Percentiles rank a stretch among this genome's conserved stretches.
Evolutionary conservation across 2,329 filamentous ascomycete genomes (phyloP).

Genomic region (Tolypocladium tropicale): DNA sequence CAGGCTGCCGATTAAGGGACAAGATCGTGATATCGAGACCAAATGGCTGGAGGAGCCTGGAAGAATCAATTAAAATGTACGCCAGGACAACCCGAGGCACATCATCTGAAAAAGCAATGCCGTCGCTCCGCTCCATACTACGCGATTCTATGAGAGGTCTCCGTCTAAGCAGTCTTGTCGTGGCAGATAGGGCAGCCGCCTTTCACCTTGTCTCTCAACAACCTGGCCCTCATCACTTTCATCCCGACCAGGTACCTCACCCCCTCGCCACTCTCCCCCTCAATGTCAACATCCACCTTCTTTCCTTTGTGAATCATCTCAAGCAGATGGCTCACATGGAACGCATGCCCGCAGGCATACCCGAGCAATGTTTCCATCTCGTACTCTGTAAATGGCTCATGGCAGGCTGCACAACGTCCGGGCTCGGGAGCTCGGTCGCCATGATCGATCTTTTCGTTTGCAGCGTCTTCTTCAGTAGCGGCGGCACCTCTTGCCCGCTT

Average conservation of each 20-base stretch:
- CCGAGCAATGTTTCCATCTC: slow-evolving; percentile 67
- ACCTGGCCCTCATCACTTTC: slow-evolving; percentile 77
- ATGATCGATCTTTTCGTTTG: slow-evolving; percentile 11
- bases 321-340: slow-evolving; percentile 65
- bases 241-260: slow-evolving; percentile 60
- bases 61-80: not conserved
- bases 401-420: slow-evolving; percentile 51
- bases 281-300: slow-evolving; percentile 36
- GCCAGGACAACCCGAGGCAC: not conserved
- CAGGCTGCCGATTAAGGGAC: no score
- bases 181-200: slow-evolving; percentile 54
- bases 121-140: not conserved
- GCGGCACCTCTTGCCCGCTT: slow-evolving; percentile 21
- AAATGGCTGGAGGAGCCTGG: not conserved
- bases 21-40: not conserved
- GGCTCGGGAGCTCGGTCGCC: slow-evolving; percentile 27
- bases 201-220: slow-evolving; percentile 61
- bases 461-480: slow-evolving; percentile 7
- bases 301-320: slow-evolving; percentile 36
- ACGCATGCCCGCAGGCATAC: slow-evolving; percentile 75
- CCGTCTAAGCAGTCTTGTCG: slow-evolving; percentile 6
- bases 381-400: slow-evolving; percentile 44
- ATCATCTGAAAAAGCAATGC: slow-evolving; percentile 1
- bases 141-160: not conserved
- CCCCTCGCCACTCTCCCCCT: slow-evolving; percentile 28